Conservation (phyloP, 1,139 yeast species). For the Protomyces pachydermus region DNA sequence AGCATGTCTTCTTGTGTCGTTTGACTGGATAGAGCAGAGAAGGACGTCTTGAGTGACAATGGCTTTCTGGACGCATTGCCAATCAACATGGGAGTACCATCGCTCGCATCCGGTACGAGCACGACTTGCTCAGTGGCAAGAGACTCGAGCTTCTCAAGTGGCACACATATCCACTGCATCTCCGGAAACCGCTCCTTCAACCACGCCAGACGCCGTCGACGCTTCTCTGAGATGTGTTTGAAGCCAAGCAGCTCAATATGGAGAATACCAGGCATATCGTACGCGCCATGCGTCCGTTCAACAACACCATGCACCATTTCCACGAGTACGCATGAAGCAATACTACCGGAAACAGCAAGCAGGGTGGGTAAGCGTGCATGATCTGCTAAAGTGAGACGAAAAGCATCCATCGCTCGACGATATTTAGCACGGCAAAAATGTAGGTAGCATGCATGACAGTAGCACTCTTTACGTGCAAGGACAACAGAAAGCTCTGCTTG, state of each 20-base stretch:
- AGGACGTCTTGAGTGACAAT: neutral
- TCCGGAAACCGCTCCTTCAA: conserved; percentile 2
- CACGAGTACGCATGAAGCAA: conserved; percentile 12
- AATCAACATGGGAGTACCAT: neutral
- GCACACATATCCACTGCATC: neutral
- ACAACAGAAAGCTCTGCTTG: neutral
- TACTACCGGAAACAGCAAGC: conserved; percentile 21
- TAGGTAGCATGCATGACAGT: conserved; percentile 19
- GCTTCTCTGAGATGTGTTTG: neutral
- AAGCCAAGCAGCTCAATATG: conserved; percentile 2
- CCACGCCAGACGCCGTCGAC: neutral
- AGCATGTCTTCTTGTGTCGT: conserved; percentile 46
- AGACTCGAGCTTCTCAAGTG: conserved; percentile 3
- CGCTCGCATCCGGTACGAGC: neutral
- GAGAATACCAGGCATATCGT: conserved; percentile 12
- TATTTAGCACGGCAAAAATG: conserved; percentile 14
- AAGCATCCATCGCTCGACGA: conserved; percentile 20
- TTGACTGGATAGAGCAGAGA: conserved; percentile 2
- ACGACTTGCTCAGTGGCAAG: neutral
- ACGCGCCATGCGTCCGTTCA: conserved; percentile 9
- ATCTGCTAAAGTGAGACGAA: conserved; percentile 4
- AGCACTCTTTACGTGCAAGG: conserved; percentile 10
- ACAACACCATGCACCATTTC: conserved; percentile 20
- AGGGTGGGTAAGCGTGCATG: neutral
- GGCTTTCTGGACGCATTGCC: neutral